Conservation (phyloP, 768 basidiomycete genomes). For the Scleroderma bovista region DNA sequence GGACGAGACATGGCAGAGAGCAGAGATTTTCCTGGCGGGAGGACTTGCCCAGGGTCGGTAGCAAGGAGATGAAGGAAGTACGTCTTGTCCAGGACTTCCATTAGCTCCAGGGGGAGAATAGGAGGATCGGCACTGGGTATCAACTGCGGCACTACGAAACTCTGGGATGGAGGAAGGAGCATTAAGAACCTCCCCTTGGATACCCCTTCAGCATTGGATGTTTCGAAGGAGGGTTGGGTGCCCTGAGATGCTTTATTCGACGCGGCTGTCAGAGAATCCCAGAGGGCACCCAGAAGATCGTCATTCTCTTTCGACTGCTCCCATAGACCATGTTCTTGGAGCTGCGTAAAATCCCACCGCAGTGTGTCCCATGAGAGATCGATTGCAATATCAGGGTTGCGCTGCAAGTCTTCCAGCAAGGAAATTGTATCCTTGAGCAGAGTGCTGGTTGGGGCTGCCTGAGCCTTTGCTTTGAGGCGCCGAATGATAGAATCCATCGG, state of each 20-base stretch:
- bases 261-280: conserved; percentile 8
- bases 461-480: conserved; percentile 14
- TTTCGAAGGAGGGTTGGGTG: neutral
- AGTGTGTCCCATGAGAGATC: conserved; percentile 21
- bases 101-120: conserved; percentile 49
- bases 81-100: conserved; percentile 50
- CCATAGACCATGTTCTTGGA: conserved; percentile 24
- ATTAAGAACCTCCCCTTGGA: conserved; percentile 11
- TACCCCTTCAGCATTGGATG: neutral
- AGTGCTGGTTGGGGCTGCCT: conserved; percentile 5
- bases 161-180: conserved; percentile 9
- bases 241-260: neutral
- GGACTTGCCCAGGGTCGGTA: conserved; percentile 49
- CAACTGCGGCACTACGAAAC: conserved; percentile 12
- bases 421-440: conserved; percentile 20
- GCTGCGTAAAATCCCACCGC: conserved; percentile 13
- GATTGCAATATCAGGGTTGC: conserved; percentile 12
- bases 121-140: conserved; percentile 17
- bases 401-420: conserved; percentile 17
- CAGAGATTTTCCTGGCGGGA: conserved; percentile 71
- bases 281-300: conserved; percentile 23
- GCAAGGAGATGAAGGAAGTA: conserved; percentile 68
- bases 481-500: conserved; percentile 27
- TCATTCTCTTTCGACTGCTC: conserved; percentile 19
- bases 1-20: conserved; percentile 51